Evolutionary conservation across 441 rosid species (phyloP).

Genomic region (Erysimum cheiri): DNA sequence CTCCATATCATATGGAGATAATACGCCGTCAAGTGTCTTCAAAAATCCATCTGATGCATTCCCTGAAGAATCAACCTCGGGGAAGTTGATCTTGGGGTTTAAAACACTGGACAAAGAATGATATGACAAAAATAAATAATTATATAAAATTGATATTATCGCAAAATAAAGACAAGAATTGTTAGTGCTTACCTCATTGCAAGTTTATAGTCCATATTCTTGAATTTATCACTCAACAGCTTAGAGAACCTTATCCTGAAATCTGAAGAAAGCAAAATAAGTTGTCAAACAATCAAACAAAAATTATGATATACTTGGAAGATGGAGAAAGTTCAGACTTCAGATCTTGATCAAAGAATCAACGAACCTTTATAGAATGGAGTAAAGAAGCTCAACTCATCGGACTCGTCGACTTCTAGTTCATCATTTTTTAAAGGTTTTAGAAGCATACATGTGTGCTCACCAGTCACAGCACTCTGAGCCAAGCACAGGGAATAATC

Average conservation of each 20-base stretch:
- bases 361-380: constrained; percentile 85
- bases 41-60: constrained; percentile 57
- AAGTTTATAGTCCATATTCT: constrained; percentile 86
- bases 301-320: neutral
- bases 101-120: constrained; percentile 65
- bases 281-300: constrained; percentile 10
- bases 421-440: constrained; percentile 80
- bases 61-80: constrained; percentile 46
- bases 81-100: constrained; percentile 85
- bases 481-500: constrained; percentile 33
- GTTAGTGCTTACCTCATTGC: constrained; percentile 77
- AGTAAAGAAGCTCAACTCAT: constrained; percentile 88
- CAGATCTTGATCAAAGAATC: constrained; percentile 10
- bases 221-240: constrained; percentile 63
- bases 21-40: constrained; percentile 53
- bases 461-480: constrained; percentile 95
- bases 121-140: neutral
- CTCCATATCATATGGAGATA: constrained; percentile 76
- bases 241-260: constrained; percentile 77
- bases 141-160: neutral
- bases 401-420: constrained; percentile 62
- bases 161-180: constrained; percentile 5
- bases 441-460: constrained; percentile 91
- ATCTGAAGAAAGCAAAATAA: constrained; percentile 51
- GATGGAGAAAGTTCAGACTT: constrained; percentile 47